Conservation (phyloP, 2,329 filamentous ascomycete species). For the Nemania sp. region DNA sequence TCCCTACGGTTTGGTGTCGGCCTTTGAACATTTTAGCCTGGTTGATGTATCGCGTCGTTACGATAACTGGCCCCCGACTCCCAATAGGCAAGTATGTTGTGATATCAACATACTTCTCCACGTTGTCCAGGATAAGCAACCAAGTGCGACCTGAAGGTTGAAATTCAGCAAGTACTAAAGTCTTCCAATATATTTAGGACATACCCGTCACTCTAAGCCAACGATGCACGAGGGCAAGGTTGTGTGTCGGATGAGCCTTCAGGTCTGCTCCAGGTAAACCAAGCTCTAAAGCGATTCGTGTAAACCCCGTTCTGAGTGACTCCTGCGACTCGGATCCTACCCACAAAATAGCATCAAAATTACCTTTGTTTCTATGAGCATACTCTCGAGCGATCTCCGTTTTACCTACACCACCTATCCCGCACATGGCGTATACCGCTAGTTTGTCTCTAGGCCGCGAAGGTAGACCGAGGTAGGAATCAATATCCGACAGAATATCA, state of each 20-base stretch:
- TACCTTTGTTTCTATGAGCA: background rate
- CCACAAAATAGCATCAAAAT: background rate
- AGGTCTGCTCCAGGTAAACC: background rate
- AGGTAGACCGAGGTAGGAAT: background rate
- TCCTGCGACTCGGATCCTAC: background rate
- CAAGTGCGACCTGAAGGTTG: background rate
- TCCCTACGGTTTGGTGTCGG: background rate
- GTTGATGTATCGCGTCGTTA: background rate
- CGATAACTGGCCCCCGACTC: background rate
- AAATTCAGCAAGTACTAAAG: background rate
- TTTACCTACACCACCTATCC: background rate
- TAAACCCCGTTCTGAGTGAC: background rate
- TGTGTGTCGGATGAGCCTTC: background rate
- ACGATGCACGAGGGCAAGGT: background rate
- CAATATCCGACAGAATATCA: background rate
- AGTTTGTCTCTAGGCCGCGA: background rate
- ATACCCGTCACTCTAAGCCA: background rate
- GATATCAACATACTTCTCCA: background rate
- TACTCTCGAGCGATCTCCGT: background rate
- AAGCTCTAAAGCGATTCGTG: background rate
- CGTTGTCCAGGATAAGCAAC: background rate
- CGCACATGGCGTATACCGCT: background rate
- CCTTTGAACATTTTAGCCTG: background rate
- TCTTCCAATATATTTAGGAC: background rate
- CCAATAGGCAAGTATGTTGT: background rate